Base-by-base conservation (phyloP, 495 filamentous ascomycete species). In the Hypomontagnella submonticulosa region DNA sequence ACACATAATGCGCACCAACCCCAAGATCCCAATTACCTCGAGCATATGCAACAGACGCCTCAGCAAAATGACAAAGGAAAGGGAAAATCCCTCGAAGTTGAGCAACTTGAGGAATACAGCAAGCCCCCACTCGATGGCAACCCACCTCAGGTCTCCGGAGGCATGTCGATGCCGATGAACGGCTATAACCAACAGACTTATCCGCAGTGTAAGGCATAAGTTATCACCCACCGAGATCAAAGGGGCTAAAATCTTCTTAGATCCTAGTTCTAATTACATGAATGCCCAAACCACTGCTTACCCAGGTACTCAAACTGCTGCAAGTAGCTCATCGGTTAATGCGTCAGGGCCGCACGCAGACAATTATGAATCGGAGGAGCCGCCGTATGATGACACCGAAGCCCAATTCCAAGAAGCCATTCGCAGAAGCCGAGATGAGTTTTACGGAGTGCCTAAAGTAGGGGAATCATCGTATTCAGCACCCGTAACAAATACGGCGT, bases 51-150 rank as follows among this genome's bases (percentile, higher is more conserved):
- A 20, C 18, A 63, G 7, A 50, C 53, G 9, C 63, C 70, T 4
- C 65, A 60, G 15, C 58, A 66, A 3, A 50, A 27, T 16, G 57
- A 61, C 36, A 71, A 70, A 42, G 71, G 68, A 18, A 73, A 73
- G 49, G 68, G 61, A 18, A 66, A 71, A 37, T 63, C 59, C 6
- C 27, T 54, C 13, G 44, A 42, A 16, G 40, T 30, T 36, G 48
- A 56, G 10, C 58, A 66, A 18, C 23, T 54, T 51, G 34, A 43
- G 12, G 54, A 58, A 30, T 63, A 69, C 43, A 54, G 58, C 12
- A 43, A 56, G 41, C 19, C 59, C 18, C 51, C 54, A 4, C n/a
- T 50, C 27, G 41, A 41, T 15, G 15, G 42, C 9, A 56, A 46
- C 32, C 42, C 12, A 54, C 4, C 59, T 10, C 55, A 51, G 20